Conservation (phyloP, 1,139 yeast species). For the Yamadazyma trypodendri region DNA sequence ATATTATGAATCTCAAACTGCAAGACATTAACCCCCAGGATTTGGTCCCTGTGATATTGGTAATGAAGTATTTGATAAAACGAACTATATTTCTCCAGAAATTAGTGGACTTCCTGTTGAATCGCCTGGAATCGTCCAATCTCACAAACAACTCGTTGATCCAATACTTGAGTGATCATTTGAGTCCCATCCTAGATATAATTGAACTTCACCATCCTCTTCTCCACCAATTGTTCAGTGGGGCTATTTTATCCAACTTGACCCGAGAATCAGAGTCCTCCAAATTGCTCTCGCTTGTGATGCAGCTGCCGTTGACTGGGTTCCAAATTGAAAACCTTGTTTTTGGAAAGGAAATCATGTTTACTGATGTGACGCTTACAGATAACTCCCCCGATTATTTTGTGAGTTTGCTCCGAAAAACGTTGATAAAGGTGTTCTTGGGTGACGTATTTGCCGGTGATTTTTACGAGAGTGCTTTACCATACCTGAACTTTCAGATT, state of each 20-base stretch:
- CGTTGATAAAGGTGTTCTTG: constrained; percentile 11
- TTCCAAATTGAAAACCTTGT: constrained; percentile 13
- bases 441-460: constrained; percentile 11
- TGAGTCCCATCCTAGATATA: constrained; percentile 31
- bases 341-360: constrained; percentile 11
- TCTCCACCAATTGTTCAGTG: constrained; percentile 10
- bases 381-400: constrained; percentile 10
- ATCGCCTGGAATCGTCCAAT: constrained; percentile 3
- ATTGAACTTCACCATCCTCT: constrained; percentile 10
- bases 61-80: constrained; percentile 27
- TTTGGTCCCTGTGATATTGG: constrained; percentile 14
- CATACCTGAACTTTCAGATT: constrained; percentile 14
- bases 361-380: constrained; percentile 7
- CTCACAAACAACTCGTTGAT: constrained; percentile 16
- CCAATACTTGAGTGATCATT: constrained; percentile 24
- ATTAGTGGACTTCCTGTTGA: constrained; percentile 13
- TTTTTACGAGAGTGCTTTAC: constrained; percentile 15
- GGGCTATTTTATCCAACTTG: constrained; percentile 14
- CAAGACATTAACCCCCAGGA: constrained; percentile 4
- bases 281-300: constrained; percentile 19
- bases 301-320: constrained; percentile 20
- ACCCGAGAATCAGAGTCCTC: constrained; percentile 29
- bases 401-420: constrained; percentile 11
- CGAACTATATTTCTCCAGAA: constrained; percentile 25
- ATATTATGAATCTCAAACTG: constrained; percentile 7